Base-by-base conservation (phyloP, 768 basidiomycete species). In the Fibroporia radiculosa region DNA sequence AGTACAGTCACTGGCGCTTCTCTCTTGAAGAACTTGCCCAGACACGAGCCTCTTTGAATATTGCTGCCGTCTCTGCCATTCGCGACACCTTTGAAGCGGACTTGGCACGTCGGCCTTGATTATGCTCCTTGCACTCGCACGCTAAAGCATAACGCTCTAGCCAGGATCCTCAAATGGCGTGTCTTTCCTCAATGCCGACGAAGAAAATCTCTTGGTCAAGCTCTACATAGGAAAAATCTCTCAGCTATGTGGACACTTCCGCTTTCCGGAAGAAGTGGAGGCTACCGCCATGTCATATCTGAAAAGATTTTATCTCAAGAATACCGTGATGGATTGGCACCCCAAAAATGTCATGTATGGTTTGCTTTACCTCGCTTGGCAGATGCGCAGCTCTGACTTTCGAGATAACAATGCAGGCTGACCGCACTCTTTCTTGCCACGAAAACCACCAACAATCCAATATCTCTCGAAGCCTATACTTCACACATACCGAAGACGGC, bases 321-420 rank as follows among this genome's bases (percentile, higher is more conserved):
- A 98, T 59, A 98, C 93, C 2, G 91, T 93, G 42, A 97, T 98
- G 93, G 96, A 98, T 61, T 97, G 91, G 84, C 96, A 98, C 67
- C 96, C 96, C 0, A 95, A 93, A 66, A 93, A 90, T 58, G 90
- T 99, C 57, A 99, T 99, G 96, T 96, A 57, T 39, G 83, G 64
- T 7, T 11, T n/a, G 29, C 27, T 41, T 26, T 25, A 19, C 36
- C 19, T 24, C 28, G 26, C 40, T 10, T 20, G 32, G 19, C 44
- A 27, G 27, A 34, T 20, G 7, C 43, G 47, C 37, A n/a, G n/a
- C n/a, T 46, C 19, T 50, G 11, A 38, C 18, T 47, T 22, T 37
- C 37, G 46, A 10, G 54, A 16, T 26, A 19, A 24, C 23, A 18
- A 23, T 34, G 18, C 52, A 99, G 95, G 93, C 72, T 97, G 40